Conservation (phyloP, 306 rosid genomes). For the Cyamopsis tetragonoloba region DNA sequence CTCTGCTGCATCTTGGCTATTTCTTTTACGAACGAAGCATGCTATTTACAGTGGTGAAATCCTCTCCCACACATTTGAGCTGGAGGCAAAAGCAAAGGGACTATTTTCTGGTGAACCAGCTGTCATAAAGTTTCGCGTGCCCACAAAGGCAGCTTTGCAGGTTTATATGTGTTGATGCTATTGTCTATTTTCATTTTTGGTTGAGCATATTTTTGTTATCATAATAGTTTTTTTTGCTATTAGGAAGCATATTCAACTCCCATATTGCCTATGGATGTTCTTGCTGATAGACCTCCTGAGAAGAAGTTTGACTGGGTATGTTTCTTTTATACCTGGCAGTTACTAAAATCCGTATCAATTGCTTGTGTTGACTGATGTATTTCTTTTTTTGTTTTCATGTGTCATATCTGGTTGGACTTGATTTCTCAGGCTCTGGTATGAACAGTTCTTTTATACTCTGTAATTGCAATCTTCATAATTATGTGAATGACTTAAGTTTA, state of each 20-base stretch:
- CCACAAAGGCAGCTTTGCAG: conserved; percentile 87
- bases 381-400: conserved; percentile 45
- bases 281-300: conserved; percentile 87
- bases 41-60: conserved; percentile 58
- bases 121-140: conserved; percentile 76
- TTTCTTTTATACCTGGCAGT: conserved; percentile 2
- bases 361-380: conserved; percentile 31
- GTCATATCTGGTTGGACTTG: conserved; percentile 24
- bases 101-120: conserved; percentile 74
- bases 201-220: conserved; percentile 1
- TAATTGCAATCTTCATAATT: conserved; percentile 7
- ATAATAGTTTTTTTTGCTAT: conserved; percentile 12
- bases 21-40: neutral
- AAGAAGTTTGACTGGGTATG: conserved; percentile 86
- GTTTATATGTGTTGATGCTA: conserved; percentile 30
- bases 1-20: conserved; percentile 1
- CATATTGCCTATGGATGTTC: conserved; percentile 81
- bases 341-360: conserved; percentile 21
- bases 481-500: neutral
- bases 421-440: conserved; percentile 82
- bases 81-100: conserved; percentile 78
- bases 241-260: conserved; percentile 87
- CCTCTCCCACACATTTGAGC: conserved; percentile 78
- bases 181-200: conserved; percentile 4
- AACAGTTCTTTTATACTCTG: neutral